These are phyloP conservation scores for Leccinum huronense DNA, from an alignment of 1,284 basidiomycete genomes.

Conservation along the genomic window DNA sequence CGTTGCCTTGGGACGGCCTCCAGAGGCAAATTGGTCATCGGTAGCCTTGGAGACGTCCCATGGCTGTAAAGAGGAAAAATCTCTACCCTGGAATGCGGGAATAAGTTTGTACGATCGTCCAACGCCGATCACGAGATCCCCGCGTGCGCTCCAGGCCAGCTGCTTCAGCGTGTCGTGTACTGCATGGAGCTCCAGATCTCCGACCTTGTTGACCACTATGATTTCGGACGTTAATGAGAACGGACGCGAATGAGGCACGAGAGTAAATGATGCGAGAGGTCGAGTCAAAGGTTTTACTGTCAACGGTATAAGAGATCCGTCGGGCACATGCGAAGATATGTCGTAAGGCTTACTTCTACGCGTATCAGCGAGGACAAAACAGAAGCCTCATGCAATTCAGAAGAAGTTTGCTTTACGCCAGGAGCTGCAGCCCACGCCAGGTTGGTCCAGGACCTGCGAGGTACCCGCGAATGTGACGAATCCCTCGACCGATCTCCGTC, in stretches of 20 bases:
- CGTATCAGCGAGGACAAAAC: conserved; percentile 60
- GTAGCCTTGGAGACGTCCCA: conserved; percentile 39
- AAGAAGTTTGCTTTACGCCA: conserved; percentile 27
- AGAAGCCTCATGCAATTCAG: conserved; percentile 29
- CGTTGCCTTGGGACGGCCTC: conserved; percentile 19
- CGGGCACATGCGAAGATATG: conserved; percentile 2
- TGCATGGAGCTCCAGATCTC: conserved; percentile 65
- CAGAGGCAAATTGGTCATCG: conserved; percentile 26
- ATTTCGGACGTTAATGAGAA: conserved; percentile 50
- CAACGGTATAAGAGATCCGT: conserved; percentile 8
- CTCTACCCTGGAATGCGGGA: conserved; percentile 44
- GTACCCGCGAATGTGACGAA: conserved; percentile 38
- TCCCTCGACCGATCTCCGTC: conserved; percentile 42
- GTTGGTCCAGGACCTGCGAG: conserved; percentile 55
- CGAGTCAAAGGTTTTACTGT: conserved; percentile 60
- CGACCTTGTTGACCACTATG: conserved; percentile 68
- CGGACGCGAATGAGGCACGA: conserved; percentile 37
- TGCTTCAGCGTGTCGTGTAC: conserved; percentile 68
- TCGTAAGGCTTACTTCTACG: conserved; percentile 51
- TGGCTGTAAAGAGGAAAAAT: conserved; percentile 39
- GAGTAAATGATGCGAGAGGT: conserved; percentile 62
- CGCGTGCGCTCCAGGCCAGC: conserved; percentile 63
- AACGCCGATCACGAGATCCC: conserved; percentile 51
- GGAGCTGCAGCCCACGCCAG: conserved; percentile 52
- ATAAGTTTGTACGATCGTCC: conserved; percentile 55